Evolutionary conservation across 208 protist species (phyloP).

Genomic region (Strigomonas culicis): DNA sequence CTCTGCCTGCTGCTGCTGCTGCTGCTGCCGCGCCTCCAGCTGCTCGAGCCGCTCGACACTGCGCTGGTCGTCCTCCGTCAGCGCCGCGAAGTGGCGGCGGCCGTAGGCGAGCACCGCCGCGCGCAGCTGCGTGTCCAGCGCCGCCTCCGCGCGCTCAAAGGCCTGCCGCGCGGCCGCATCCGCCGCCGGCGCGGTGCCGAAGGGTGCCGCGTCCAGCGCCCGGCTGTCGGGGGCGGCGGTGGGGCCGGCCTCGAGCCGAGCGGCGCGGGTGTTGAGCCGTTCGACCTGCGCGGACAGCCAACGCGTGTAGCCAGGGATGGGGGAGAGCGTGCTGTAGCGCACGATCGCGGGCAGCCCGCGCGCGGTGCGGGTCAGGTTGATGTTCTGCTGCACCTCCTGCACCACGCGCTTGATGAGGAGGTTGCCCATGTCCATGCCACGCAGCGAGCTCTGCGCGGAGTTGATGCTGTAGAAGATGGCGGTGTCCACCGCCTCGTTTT

Average conservation of each 20-base stretch:
- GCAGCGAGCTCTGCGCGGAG: conserved; percentile 64
- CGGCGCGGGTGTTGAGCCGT: conserved; percentile 24
- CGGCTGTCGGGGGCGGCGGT: no score
- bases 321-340: conserved; percentile 76
- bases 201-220: no score
- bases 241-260: neutral
- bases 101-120: neutral
- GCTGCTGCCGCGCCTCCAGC: neutral
- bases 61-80: conserved; percentile 33
- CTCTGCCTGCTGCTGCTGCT: neutral
- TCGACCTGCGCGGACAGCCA: conserved; percentile 63
- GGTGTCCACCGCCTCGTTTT: conserved; percentile 54
- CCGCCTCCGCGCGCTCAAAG: neutral
- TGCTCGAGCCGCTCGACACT: conserved; percentile 24
- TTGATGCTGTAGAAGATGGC: conserved; percentile 91
- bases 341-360: conserved; percentile 37
- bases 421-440: conserved; percentile 84
- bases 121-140: neutral
- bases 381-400: conserved; percentile 59
- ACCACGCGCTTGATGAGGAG: conserved; percentile 87
- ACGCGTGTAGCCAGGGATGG: conserved; percentile 71
- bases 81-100: conserved; percentile 20
- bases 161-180: no score
- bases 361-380: conserved; percentile 44
- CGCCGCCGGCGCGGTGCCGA: no score